Conservation (phyloP, 2,329 filamentous ascomycete species). For the Karstenula rhodostoma region DNA sequence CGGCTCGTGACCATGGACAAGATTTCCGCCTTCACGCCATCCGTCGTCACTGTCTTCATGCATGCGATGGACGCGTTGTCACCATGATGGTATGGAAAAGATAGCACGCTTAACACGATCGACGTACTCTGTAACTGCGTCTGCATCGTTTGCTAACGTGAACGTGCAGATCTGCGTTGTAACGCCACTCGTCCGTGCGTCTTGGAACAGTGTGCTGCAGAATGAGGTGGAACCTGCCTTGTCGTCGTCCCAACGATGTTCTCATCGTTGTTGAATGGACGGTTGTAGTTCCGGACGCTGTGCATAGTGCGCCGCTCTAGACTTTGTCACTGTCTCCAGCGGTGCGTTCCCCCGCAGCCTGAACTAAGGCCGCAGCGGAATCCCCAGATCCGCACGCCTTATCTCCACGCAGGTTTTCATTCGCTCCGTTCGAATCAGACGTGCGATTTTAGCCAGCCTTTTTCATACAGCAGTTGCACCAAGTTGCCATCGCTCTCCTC, state of each 20-base stretch:
- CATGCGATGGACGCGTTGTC: neutral
- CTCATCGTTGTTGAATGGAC: neutral
- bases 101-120: neutral
- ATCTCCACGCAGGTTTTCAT: neutral
- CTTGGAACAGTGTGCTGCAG: neutral
- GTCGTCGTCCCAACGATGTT: neutral
- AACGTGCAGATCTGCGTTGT: slow-evolving; percentile 14
- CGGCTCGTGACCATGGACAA: neutral
- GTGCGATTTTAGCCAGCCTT: neutral
- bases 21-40: slow-evolving; percentile 1
- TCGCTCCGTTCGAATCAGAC: neutral
- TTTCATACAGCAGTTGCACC: slow-evolving; percentile 8
- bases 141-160: slow-evolving; percentile 4
- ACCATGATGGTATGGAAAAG: neutral
- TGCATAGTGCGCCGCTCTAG: neutral
- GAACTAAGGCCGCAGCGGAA: neutral
- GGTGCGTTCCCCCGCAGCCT: neutral
- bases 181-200: neutral
- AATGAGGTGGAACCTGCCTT: neutral
- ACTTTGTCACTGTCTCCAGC: neutral
- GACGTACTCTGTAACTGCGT: neutral
- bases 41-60: slow-evolving; percentile 4
- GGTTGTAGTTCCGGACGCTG: neutral
- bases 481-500: slow-evolving; percentile 6
- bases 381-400: neutral